These are phyloP conservation scores for Cutaneotrichosporon cutaneum DNA, from an alignment of 1,284 basidiomycete species.

Conservation along the genomic window DNA sequence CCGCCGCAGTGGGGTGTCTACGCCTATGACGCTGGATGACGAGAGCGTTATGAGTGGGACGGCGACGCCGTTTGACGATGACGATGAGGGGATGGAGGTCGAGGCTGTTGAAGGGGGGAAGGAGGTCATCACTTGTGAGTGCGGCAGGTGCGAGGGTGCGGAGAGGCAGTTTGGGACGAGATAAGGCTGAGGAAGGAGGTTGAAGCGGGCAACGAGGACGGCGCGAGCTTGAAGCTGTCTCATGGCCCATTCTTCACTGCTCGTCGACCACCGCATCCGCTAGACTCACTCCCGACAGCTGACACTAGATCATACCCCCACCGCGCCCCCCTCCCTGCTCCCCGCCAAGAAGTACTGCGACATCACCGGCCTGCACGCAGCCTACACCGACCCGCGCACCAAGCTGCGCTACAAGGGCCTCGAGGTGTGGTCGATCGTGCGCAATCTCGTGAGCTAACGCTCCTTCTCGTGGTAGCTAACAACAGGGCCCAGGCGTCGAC, in stretches of 20 bases:
- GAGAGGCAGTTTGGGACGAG: too few relatives aligned
- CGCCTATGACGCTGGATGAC: slow-evolving; percentile 29
- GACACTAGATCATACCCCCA: slow-evolving; percentile 47
- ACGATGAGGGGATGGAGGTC: slow-evolving; percentile 13
- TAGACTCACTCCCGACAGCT: neutral
- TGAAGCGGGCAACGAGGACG: neutral
- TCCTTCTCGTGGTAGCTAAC: neutral
- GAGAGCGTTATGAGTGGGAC: slow-evolving; percentile 23
- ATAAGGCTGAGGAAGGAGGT: neutral
- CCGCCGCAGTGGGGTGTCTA: slow-evolving; percentile 28
- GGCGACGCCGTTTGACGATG: slow-evolving; percentile 20
- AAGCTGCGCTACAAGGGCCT: slow-evolving; percentile 53
- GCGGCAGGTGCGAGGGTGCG: neutral
- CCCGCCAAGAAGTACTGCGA: slow-evolving; percentile 57
- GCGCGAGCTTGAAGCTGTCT: neutral
- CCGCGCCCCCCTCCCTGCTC: slow-evolving; percentile 50
- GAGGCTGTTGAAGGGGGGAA: slow-evolving; percentile 19
- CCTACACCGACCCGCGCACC: slow-evolving; percentile 53
- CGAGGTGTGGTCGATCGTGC: slow-evolving; percentile 52
- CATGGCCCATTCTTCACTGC: neutral
- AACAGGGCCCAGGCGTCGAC: slow-evolving; percentile 51
- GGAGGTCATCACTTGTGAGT: slow-evolving; percentile 52
- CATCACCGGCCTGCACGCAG: slow-evolving; percentile 55
- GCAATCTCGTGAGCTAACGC: slow-evolving; percentile 45
- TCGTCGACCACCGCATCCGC: neutral